A percentile compares a stretch with the other conserved stretches of the same genome.
phyloP scores from a whole-genome alignment of 1,284 basidiomycete species.

The Boletus hoseneyae region DNA sequence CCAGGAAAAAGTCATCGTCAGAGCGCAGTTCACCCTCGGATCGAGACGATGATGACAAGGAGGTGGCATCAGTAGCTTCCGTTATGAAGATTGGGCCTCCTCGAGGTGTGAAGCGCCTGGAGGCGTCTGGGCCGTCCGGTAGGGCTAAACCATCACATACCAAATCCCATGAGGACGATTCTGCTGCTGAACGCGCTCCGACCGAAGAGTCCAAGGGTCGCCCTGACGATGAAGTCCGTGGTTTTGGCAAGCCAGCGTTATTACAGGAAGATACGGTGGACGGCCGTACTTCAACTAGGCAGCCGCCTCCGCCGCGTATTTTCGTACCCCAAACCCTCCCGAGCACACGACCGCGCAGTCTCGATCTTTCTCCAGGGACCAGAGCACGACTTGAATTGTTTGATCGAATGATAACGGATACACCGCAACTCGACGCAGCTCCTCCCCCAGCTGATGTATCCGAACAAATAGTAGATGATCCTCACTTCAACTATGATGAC shows the following conservation, averaged over 20 bases:
- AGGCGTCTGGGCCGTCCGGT: background rate
- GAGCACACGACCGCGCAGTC: constrained; percentile 1
- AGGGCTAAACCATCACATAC: background rate
- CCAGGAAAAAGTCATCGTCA: background rate
- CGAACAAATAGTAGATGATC: constrained; percentile 2
- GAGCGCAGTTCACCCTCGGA: background rate
- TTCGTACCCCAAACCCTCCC: background rate
- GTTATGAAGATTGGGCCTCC: constrained; percentile 29
- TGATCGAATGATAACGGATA: constrained; percentile 21
- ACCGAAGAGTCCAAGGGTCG: background rate
- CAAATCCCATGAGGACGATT: background rate
- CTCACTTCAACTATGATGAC: constrained; percentile 2
- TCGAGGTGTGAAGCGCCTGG: constrained; percentile 19
- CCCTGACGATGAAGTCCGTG: background rate
- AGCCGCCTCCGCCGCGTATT: background rate
- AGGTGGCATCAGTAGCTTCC: background rate
- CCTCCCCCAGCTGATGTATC: background rate
- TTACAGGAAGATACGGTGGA: background rate
- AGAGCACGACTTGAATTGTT: constrained; percentile 29
- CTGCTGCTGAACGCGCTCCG: background rate
- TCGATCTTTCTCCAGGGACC: constrained; percentile 27
- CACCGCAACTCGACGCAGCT: background rate
- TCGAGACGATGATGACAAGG: background rate
- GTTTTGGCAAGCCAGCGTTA: background rate
- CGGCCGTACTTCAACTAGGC: background rate